Evolutionary conservation across 257 asterid genomes (phyloP).

Genomic region (Fraxinus excelsior): DNA sequence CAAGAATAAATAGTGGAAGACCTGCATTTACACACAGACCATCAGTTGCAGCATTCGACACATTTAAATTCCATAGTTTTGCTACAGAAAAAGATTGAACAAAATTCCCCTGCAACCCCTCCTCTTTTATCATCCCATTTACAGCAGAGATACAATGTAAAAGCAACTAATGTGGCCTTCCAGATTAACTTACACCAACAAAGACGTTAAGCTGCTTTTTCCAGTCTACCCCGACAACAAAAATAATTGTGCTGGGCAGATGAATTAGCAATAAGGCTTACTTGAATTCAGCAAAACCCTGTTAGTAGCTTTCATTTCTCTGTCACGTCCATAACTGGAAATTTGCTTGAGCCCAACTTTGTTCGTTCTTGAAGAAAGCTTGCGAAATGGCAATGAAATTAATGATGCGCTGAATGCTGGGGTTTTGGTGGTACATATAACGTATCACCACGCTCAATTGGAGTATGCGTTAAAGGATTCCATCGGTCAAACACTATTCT

Average conservation of each 20-base stretch:
- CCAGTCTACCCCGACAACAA: constrained; percentile 9
- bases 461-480: constrained; percentile 74
- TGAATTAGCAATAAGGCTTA: background rate
- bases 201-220: background rate
- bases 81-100: background rate
- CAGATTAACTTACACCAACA: background rate
- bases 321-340: background rate
- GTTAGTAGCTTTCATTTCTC: background rate
- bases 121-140: background rate
- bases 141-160: background rate
- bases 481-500: constrained; percentile 87
- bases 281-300: constrained; percentile 3
- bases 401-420: constrained; percentile 50
- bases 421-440: constrained; percentile 64
- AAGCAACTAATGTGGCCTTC: background rate
- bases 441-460: constrained; percentile 58
- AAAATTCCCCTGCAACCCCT: background rate
- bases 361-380: background rate
- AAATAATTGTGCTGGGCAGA: constrained; percentile 15
- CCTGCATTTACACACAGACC: background rate
- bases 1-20: constrained; percentile 1
- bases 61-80: background rate
- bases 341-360: constrained; percentile 2
- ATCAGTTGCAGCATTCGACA: background rate
- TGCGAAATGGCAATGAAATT: constrained; percentile 20